Conservation (phyloP, 179 eudicot species). For the Sideroxylon spinosum region DNA sequence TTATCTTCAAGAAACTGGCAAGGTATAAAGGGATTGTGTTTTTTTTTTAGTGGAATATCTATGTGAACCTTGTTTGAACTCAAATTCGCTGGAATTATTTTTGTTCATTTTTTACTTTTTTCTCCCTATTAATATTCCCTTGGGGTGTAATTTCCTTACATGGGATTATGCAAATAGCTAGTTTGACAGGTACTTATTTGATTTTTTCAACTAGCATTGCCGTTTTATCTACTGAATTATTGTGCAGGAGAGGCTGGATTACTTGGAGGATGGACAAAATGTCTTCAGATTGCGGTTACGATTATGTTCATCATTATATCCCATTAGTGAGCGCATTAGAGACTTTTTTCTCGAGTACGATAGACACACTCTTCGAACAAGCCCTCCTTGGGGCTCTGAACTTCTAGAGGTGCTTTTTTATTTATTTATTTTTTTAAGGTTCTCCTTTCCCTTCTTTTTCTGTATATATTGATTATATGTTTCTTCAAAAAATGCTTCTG, state of each 20-base stretch:
- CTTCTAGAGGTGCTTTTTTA: constrained; percentile 81
- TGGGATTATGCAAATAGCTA: not conserved
- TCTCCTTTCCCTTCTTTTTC: not conserved
- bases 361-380: constrained; percentile 91
- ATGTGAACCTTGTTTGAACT: not conserved
- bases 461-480: not conserved
- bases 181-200: not conserved
- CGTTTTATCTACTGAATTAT: constrained; percentile 14
- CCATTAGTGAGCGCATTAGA: constrained; percentile 88
- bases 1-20: constrained; percentile 93
- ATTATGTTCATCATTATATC: constrained; percentile 89
- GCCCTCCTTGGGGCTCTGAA: constrained; percentile 99
- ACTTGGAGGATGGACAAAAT: constrained; percentile 94
- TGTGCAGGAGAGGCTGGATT: constrained; percentile 82
- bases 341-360: constrained; percentile 98
- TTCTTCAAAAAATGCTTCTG: not conserved
- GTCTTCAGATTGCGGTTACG: constrained; percentile 75
- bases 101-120: not conserved
- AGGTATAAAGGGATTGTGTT: constrained; percentile 39
- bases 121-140: not conserved
- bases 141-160: not conserved
- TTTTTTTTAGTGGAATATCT: not conserved
- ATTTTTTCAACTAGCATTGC: constrained; percentile 16
- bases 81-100: not conserved
- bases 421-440: not conserved